These are phyloP conservation scores for Pyrenophora graminea DNA, from an alignment of 2,329 filamentous ascomycete genomes.

Conservation along the genomic window DNA sequence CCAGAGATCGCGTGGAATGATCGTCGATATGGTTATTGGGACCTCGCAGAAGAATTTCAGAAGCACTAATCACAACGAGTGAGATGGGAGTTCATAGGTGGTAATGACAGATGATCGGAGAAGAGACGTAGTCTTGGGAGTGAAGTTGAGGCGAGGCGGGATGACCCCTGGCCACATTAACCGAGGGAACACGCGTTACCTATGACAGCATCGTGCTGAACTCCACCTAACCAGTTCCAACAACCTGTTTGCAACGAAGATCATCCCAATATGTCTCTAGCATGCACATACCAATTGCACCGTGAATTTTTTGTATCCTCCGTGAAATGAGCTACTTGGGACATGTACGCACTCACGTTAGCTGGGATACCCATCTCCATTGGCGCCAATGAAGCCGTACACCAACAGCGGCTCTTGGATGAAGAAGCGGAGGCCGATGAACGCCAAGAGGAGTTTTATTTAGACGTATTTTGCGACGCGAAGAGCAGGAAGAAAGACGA, in stretches of 20 bases:
- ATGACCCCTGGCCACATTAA: constrained; percentile 4
- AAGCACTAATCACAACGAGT: not conserved
- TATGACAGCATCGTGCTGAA: constrained; percentile 34
- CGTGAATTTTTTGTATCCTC: not conserved
- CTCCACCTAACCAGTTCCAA: constrained; percentile 16
- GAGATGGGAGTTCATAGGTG: not conserved
- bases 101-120: no score
- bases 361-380: constrained; percentile 53
- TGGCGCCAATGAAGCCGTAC: constrained; percentile 56
- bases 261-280: constrained; percentile 8
- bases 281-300: not conserved
- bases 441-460: constrained; percentile 56
- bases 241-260: constrained; percentile 14
- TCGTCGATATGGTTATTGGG: not conserved
- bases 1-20: not conserved
- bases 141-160: not conserved
- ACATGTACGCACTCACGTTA: constrained; percentile 41
- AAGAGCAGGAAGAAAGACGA: constrained; percentile 44
- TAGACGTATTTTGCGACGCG: constrained; percentile 53
- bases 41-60: not conserved
- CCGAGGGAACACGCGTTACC: constrained; percentile 13
- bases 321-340: not conserved
- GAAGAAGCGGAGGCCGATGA: constrained; percentile 53
- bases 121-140: not conserved
- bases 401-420: constrained; percentile 53